Conservation (phyloP, 148 eudicot genomes). For the Rhododendron simsii region DNA sequence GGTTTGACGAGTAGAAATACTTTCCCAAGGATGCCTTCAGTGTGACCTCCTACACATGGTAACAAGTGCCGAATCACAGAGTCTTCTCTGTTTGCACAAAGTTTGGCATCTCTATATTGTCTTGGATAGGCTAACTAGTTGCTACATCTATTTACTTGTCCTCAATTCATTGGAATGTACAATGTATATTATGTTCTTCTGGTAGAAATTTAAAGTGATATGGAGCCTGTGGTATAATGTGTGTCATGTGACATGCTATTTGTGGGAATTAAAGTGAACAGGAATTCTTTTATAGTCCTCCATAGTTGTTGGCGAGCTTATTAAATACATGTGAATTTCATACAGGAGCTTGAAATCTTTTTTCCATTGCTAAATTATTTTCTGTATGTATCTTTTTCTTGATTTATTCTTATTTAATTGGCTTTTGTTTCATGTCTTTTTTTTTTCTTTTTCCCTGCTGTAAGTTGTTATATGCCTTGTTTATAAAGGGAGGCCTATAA, state of each 20-base stretch:
- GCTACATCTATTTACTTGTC: not conserved
- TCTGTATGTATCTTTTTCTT: not conserved
- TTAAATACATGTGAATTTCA: not conserved
- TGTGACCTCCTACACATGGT: not conserved
- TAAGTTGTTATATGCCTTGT: not conserved
- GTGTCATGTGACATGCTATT: not conserved
- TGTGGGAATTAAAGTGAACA: not conserved
- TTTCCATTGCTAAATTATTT: not conserved
- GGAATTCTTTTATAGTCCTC: not conserved
- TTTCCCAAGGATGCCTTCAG: not conserved
- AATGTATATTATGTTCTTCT: not conserved
- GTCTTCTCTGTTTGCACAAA: not conserved
- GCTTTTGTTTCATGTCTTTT: not conserved
- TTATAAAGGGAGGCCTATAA: not conserved
- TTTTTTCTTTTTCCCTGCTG: not conserved
- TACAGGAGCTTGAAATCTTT: not conserved
- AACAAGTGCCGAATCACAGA: not conserved
- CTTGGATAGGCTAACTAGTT: not conserved
- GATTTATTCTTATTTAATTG: not conserved
- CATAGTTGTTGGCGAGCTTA: not conserved
- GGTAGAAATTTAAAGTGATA: not conserved
- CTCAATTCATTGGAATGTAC: not conserved
- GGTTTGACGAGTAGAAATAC: conserved; percentile 40
- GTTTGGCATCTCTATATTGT: not conserved
- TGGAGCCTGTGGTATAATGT: not conserved